Conservation (phyloP, 306 rosid genomes). For the Trifolium subterraneum region DNA sequence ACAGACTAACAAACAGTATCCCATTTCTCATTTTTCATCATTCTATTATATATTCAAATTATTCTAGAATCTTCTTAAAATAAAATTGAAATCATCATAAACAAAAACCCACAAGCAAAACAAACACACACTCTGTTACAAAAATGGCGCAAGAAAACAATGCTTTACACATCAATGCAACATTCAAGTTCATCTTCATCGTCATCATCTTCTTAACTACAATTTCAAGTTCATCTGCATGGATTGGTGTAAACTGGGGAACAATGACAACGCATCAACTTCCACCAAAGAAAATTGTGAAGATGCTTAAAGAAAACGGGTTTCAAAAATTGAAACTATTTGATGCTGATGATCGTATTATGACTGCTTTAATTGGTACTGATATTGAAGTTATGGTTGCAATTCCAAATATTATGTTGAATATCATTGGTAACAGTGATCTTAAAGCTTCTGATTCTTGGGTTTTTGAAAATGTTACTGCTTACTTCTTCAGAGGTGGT, state of each 20-base stretch:
- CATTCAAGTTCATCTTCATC: not conserved
- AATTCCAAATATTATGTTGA: conserved; percentile 75
- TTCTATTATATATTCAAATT: too few relatives aligned
- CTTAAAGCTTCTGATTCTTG: conserved; percentile 67
- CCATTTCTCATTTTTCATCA: too few relatives aligned
- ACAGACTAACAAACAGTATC: too few relatives aligned
- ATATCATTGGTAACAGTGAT: conserved; percentile 54
- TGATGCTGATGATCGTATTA: conserved; percentile 74
- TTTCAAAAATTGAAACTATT: conserved; percentile 67
- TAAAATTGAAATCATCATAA: too few relatives aligned
- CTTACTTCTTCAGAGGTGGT: conserved; percentile 67
- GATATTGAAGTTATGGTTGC: conserved; percentile 81
- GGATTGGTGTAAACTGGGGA: conserved; percentile 93
- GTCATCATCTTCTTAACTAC: conserved; percentile 32
- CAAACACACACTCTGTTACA: too few relatives aligned
- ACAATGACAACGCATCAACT: conserved; percentile 71
- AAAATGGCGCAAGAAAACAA: too few relatives aligned
- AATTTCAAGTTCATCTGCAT: conserved; percentile 36
- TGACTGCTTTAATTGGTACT: conserved; percentile 65
- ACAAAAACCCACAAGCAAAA: too few relatives aligned
- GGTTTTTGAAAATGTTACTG: conserved; percentile 72
- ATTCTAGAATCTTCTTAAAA: too few relatives aligned
- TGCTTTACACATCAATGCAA: too few relatives aligned
- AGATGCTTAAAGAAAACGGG: conserved; percentile 74
- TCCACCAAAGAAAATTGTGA: conserved; percentile 64